phyloP scores from a whole-genome alignment of 1,139 yeast genomes.

The Magnusiomyces ingens region DNA sequence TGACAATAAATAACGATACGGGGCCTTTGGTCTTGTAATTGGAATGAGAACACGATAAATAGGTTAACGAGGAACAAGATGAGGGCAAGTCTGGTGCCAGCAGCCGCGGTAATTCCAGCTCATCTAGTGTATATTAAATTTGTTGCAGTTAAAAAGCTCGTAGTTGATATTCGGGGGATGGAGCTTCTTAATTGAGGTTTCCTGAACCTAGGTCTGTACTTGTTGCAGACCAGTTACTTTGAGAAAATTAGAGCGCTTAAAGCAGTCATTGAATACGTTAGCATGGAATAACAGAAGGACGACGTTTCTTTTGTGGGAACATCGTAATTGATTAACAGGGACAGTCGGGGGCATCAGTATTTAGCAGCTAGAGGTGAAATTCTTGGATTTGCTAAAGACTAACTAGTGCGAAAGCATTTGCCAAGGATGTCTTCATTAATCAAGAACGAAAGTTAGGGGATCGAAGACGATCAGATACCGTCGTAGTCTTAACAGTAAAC shows the following conservation, averaged over 20 bases:
- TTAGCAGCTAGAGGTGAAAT: constrained; percentile 39
- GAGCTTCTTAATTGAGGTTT: constrained; percentile 31
- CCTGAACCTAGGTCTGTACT: constrained; percentile 24
- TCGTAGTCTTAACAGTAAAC: constrained; percentile 35
- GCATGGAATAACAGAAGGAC: constrained; percentile 38
- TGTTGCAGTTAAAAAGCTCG: constrained; percentile 8
- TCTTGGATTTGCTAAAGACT: constrained; percentile 36
- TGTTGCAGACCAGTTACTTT: constrained; percentile 25
- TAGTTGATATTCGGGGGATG: constrained; percentile 5
- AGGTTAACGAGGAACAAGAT: constrained; percentile 1
- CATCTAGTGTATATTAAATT: constrained; percentile 5
- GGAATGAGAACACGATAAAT: constrained; percentile 4
- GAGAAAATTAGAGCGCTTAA: constrained; percentile 37
- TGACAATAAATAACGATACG: constrained; percentile 10
- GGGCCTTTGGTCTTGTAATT: constrained; percentile 6
- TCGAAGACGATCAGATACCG: constrained; percentile 39
- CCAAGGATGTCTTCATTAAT: constrained; percentile 38
- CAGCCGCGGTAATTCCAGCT: constrained; percentile 7
- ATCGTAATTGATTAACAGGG: constrained; percentile 38
- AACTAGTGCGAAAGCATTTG: constrained; percentile 38
- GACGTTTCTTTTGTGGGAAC: constrained; percentile 37
- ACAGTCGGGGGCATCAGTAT: constrained; percentile 39
- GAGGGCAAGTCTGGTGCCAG: constrained; percentile 7
- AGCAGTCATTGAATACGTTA: constrained; percentile 37
- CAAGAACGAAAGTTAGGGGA: constrained; percentile 37